These are phyloP conservation scores for Spergularia marina DNA, from an alignment of 148 eudicot species.

Conservation along the genomic window DNA sequence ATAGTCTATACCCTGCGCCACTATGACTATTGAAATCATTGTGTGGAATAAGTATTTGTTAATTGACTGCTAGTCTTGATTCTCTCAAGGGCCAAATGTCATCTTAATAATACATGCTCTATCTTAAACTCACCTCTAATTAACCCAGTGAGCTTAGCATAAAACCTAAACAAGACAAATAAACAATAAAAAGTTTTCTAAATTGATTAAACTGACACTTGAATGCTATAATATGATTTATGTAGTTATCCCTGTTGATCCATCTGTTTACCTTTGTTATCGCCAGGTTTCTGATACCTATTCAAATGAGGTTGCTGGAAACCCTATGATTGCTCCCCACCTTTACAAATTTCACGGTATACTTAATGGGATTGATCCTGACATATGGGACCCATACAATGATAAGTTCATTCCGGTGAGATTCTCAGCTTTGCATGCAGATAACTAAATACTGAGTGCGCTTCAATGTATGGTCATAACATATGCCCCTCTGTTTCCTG, in stretches of 20 bases:
- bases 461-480: not conserved
- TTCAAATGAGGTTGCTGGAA: conserved; percentile 81
- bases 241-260: conserved; percentile 3
- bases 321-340: conserved; percentile 72
- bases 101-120: not conserved
- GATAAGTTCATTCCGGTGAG: conserved; percentile 92
- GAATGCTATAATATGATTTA: not conserved
- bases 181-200: not conserved
- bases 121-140: not conserved
- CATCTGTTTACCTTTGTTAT: not conserved
- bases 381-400: conserved; percentile 91
- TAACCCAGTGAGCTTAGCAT: not conserved
- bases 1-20: not conserved
- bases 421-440: conserved; percentile 7
- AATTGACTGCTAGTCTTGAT: not conserved
- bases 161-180: not conserved
- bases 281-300: conserved; percentile 88
- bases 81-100: not conserved
- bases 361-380: conserved; percentile 95
- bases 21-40: not conserved
- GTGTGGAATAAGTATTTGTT: not conserved
- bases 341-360: conserved; percentile 90
- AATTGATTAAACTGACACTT: not conserved
- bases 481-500: not conserved
- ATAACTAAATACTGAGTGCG: not conserved